Evolutionary conservation across 2,329 filamentous ascomycete genomes (phyloP).

Genomic region (Aspergillus pseudoterreus): DNA sequence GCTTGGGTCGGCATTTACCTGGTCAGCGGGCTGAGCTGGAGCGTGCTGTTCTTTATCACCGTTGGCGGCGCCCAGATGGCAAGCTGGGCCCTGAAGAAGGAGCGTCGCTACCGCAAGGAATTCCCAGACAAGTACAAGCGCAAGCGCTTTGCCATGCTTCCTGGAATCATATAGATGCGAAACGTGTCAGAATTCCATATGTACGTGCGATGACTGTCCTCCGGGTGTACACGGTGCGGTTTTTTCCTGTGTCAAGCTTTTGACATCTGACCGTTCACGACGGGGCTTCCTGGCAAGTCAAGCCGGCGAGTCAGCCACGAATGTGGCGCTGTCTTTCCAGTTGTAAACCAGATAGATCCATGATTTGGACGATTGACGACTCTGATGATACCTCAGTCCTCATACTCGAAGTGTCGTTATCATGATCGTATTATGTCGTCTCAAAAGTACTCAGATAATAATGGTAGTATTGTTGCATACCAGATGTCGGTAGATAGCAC

Average conservation of each 20-base stretch:
- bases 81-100: conserved; percentile 86
- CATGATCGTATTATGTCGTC: conserved; percentile 1
- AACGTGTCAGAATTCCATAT: neutral
- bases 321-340: too few relatives aligned
- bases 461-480: neutral
- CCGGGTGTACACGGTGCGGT: too few relatives aligned
- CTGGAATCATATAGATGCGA: conserved; percentile 62
- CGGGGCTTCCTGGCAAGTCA: too few relatives aligned
- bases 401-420: conserved; percentile 1
- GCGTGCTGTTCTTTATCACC: conserved; percentile 70
- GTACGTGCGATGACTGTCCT: too few relatives aligned
- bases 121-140: conserved; percentile 93
- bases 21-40: conserved; percentile 69
- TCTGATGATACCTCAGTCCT: too few relatives aligned
- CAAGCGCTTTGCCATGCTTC: conserved; percentile 81
- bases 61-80: conserved; percentile 77
- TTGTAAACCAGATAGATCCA: too few relatives aligned
- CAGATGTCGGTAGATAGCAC: neutral
- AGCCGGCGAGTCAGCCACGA: too few relatives aligned
- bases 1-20: conserved; percentile 82
- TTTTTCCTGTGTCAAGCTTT: too few relatives aligned
- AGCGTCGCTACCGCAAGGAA: conserved; percentile 81
- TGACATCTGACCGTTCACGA: too few relatives aligned
- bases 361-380: too few relatives aligned
- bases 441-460: neutral